Conservation (phyloP, 768 basidiomycete genomes). For the Coprinopsis strossmayeri region DNA sequence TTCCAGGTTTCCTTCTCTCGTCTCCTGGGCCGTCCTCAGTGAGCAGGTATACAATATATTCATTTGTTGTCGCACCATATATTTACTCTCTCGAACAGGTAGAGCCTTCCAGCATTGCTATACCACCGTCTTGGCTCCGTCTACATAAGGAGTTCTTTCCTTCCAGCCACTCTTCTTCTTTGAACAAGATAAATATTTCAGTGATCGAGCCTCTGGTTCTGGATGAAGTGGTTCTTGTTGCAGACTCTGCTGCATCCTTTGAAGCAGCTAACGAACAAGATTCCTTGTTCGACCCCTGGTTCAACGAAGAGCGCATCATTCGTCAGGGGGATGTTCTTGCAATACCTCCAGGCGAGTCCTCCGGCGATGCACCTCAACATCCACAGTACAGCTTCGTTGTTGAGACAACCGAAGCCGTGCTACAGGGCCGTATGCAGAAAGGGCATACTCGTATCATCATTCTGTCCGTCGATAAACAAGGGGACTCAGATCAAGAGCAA, state of each 20-base stretch:
- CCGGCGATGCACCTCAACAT: no score
- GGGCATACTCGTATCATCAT: slow-evolving; percentile 50
- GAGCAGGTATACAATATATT: slow-evolving; percentile 27
- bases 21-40: slow-evolving; percentile 28
- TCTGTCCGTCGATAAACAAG: slow-evolving; percentile 22
- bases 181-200: slow-evolving; percentile 19
- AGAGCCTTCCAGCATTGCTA: slow-evolving; percentile 22
- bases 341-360: slow-evolving; percentile 13
- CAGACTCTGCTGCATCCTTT: slow-evolving; percentile 45
- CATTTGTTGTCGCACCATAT: no score
- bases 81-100: slow-evolving; percentile 18
- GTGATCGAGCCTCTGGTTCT: slow-evolving; percentile 27
- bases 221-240: slow-evolving; percentile 46
- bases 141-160: slow-evolving; percentile 4
- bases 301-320: slow-evolving; percentile 38
- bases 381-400: slow-evolving; percentile 9
- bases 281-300: slow-evolving; percentile 34
- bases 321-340: slow-evolving; percentile 37
- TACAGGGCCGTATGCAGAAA: slow-evolving; percentile 55
- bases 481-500: slow-evolving; percentile 11
- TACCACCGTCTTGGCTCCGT: slow-evolving; percentile 30
- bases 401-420: slow-evolving; percentile 48
- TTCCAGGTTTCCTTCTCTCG: slow-evolving; percentile 13
- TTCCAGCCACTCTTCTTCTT: slow-evolving; percentile 6
- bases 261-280: slow-evolving; percentile 27